These are phyloP conservation scores for Striga hermonthica DNA, from an alignment of 305 asterid genomes.

Conservation along the genomic window DNA sequence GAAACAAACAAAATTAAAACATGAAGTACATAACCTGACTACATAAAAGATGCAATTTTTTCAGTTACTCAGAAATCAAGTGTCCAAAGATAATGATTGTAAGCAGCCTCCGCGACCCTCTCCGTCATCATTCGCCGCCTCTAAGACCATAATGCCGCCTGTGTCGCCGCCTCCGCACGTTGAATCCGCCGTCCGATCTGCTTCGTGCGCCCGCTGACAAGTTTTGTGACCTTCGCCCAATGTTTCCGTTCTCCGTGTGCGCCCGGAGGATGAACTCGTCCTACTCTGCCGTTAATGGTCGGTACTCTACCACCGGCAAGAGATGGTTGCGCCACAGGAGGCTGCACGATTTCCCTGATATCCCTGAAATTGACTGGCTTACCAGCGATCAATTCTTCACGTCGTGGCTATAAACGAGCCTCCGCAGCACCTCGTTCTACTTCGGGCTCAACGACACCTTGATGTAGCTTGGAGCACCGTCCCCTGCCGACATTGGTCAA, in stretches of 20 bases:
- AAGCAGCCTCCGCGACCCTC: too few relatives aligned
- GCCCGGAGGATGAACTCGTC: conserved; percentile 41
- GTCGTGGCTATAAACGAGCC: conserved; percentile 41
- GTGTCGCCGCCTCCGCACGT: conserved; percentile 10
- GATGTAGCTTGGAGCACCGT: conserved; percentile 25
- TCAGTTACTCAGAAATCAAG: too few relatives aligned
- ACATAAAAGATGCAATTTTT: too few relatives aligned
- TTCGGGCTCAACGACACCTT: conserved; percentile 55
- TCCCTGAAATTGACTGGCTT: conserved; percentile 42
- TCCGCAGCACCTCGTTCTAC: conserved; percentile 40
- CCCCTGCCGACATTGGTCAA: conserved; percentile 30
- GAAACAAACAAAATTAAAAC: too few relatives aligned
- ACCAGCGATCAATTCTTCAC: conserved; percentile 48
- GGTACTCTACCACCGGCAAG: conserved; percentile 46
- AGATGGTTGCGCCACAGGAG: conserved; percentile 62
- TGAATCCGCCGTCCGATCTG: conserved; percentile 46
- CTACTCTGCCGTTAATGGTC: conserved; percentile 45
- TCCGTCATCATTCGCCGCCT: too few relatives aligned
- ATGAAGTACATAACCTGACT: too few relatives aligned
- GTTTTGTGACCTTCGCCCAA: conserved; percentile 49
- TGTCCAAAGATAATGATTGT: too few relatives aligned
- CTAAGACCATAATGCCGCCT: too few relatives aligned
- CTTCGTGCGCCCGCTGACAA: conserved; percentile 47
- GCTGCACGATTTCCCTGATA: conserved; percentile 53
- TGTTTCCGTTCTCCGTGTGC: conserved; percentile 38